Evolutionary conservation across 2,329 filamentous ascomycete genomes (phyloP), one percentile per base, ranked within the genome.

Genomic region (Chaetomium strumarium): DNA sequence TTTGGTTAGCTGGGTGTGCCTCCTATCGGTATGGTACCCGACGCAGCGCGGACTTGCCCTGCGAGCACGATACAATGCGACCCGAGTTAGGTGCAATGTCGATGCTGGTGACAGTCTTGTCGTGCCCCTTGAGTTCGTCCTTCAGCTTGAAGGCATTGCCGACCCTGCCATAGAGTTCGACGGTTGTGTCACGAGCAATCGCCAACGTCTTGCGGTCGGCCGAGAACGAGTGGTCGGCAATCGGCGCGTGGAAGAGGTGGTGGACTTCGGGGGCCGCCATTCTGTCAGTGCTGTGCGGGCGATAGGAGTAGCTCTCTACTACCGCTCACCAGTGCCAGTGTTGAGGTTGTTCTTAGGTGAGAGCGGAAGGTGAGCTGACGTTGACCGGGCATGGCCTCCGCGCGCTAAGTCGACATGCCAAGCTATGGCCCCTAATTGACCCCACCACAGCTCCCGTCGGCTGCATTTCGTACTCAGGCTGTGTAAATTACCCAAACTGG

Each of bases 221-320:
- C 60, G 91, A 96, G 81, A 99, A 99, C 53, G 92, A 96, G 73
- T 99, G 93, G 77, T 99, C 93, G 61, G 90, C 89, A 67, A 99
- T 96, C 57, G 92, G 90, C 63, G 86, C 84, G 75, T 97, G 90
- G 76, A 99, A 99, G 61, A 99, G 86, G 67, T 97, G 91, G 74
- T 97, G 90, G 54, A 95, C 88, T 78, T 97, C 89, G 60, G 91
- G 89, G 55, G 85, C 70, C 51, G 88, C 78, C 92, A 97, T 97
- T 55, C 49, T 78, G 69, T 58, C 49, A 49, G 5, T 6, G 3
- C 16, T 48, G 46, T 49, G 48, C 11, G n/a, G 46, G 50, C 56
- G 85, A 88, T 90, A 93, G 89, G 90, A 95, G 89, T 70, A 88
- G 82, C 90, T 95, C 93, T 97, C 93, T 86, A 97, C 93, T 96